These are phyloP conservation scores for Theobroma cacao DNA, from an alignment of 345 rosid species.

Conservation along the genomic window DNA sequence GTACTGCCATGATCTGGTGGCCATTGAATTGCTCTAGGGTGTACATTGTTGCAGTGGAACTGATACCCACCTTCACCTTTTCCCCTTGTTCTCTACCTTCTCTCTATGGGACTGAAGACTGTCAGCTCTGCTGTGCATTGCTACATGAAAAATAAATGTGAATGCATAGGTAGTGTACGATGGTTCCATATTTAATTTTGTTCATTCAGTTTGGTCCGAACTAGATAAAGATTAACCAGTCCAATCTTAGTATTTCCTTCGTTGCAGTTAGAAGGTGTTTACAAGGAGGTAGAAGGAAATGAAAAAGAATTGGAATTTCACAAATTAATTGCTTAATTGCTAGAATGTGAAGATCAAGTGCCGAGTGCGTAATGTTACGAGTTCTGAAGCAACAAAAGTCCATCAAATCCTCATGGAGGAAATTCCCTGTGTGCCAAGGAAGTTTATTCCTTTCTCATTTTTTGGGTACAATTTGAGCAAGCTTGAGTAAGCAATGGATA, in stretches of 20 bases:
- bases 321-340: too few species aligned
- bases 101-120: background rate
- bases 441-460: too few species aligned
- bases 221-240: background rate
- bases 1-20: background rate
- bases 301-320: too few species aligned
- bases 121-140: background rate
- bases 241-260: background rate
- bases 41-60: background rate
- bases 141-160: background rate
- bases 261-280: background rate
- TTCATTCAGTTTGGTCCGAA: background rate
- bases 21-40: background rate
- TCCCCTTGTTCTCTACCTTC: background rate
- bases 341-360: too few species aligned
- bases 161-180: background rate
- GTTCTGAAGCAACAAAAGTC: too few species aligned
- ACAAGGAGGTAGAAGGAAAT: too few species aligned
- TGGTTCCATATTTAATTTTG: background rate
- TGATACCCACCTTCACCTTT: too few species aligned
- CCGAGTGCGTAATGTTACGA: too few species aligned
- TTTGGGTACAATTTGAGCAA: too few species aligned
- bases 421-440: too few species aligned
- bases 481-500: too few species aligned
- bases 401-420: too few species aligned